Evolutionary conservation across 495 filamentous ascomycete species (phyloP), one percentile per base, ranked within the genome.

Genomic region (Filosporella fistucella): DNA sequence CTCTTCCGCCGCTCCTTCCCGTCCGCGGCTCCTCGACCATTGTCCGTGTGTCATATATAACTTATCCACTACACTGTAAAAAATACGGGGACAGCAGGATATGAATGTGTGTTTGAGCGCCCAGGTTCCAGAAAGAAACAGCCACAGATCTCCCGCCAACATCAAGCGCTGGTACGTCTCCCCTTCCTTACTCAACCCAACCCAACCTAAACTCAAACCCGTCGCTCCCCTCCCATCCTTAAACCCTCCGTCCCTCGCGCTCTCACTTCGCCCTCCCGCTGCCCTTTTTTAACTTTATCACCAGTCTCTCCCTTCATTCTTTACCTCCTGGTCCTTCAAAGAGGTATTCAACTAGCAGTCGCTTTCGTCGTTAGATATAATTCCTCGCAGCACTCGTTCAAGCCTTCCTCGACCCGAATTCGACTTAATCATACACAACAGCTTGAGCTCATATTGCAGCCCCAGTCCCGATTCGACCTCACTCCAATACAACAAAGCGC

Each of bases 61-160:
- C 39, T 24, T 42, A 32, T 26, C 48, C 24, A 34, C 36, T 26
- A 26, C 34, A n/a, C 30, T 35, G 48, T 23, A 45, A 25, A 45
- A 39, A 22, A 13, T 47, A 56, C 59, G 51, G 48, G 58, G 56
- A 50, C 57, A 49, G 42, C 41, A 52, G 53, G 32, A 40, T 29
- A 45, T 54, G 51, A 22, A 17, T 22, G 34, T 54, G 45, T 40
- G 34, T 29, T 9, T 21, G 35, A 49, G 40, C 52, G 46, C 52
- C 42, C 29, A 36, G 42, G 48, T 47, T 40, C 50, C 42, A 47
- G 43, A 52, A 52, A 47, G 29, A 38, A 48, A 47, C 54, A 45
- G 39, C 48, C 48, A 51, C 43, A 42, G 45, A 49, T 54, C 51
- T 54, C 17, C 51, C 51, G 51, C 45, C 51, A 35, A 39, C 52